These are phyloP conservation scores for Aspergillus avenaceus DNA, from an alignment of 495 filamentous ascomycete genomes.

Conservation along the genomic window DNA sequence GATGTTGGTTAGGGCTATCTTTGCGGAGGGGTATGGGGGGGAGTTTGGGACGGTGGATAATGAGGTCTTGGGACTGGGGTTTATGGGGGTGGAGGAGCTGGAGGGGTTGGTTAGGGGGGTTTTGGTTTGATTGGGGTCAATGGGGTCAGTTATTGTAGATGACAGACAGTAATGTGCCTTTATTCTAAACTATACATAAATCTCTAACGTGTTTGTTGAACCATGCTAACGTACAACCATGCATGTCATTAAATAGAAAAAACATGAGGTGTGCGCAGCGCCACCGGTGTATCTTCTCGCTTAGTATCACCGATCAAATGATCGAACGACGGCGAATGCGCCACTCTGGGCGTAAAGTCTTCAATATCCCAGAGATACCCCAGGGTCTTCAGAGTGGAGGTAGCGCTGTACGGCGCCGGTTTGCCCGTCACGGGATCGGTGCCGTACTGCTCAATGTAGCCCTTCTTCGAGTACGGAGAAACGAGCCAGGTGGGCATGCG, in stretches of 20 bases:
- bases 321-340: conserved; percentile 36
- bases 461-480: conserved; percentile 44
- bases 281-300: conserved; percentile 20
- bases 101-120: background rate
- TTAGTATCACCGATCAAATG: conserved; percentile 26
- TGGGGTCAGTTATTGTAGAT: too few species aligned
- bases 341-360: conserved; percentile 37
- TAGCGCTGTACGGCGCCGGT: conserved; percentile 33
- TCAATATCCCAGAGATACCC: conserved; percentile 45
- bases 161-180: too few species aligned
- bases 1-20: conserved; percentile 5
- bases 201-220: too few species aligned
- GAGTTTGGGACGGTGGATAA: conserved; percentile 11
- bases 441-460: conserved; percentile 44
- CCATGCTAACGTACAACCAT: too few species aligned
- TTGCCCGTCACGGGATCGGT: conserved; percentile 24
- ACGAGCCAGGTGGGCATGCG: conserved; percentile 48
- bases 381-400: conserved; percentile 35
- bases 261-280: conserved; percentile 8
- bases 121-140: too few species aligned
- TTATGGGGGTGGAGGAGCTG: conserved; percentile 4
- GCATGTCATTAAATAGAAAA: background rate
- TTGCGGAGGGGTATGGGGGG: conserved; percentile 12
- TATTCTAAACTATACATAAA: too few species aligned
- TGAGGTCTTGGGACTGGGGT: conserved; percentile 8